phyloP scores from a whole-genome alignment of 164 flowering plant species.

The Piper betle region DNA sequence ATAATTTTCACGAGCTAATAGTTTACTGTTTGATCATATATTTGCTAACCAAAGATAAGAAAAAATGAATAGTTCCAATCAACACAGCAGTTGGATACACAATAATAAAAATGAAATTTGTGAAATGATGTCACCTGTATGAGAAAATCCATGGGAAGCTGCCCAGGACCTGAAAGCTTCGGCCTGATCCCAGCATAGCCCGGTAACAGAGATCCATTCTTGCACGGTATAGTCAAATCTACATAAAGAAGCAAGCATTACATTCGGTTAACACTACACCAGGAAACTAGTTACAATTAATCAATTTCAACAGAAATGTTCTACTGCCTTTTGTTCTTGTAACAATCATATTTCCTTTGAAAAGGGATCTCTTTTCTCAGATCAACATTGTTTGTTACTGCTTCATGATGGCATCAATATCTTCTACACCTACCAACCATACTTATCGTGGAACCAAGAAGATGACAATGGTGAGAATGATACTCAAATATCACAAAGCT shows the following conservation, averaged over 20 bases:
- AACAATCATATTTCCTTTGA: background rate
- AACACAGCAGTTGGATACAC: too few species aligned
- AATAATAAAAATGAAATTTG: background rate
- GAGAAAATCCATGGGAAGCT: conserved; percentile 60
- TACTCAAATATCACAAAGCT: conserved; percentile 17
- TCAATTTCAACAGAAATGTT: background rate
- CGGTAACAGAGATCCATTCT: conserved; percentile 62
- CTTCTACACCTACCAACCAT: background rate
- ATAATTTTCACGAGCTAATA: too few species aligned
- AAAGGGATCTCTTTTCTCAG: background rate
- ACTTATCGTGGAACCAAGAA: background rate
- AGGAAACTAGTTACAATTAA: background rate
- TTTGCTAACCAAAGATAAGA: too few species aligned
- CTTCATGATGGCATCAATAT: background rate
- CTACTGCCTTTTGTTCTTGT: background rate
- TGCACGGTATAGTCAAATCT: conserved; percentile 76
- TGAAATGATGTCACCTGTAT: conserved; percentile 45
- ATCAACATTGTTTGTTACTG: too few species aligned
- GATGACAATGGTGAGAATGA: background rate
- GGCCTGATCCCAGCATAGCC: conserved; percentile 88
- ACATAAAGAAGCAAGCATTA: background rate
- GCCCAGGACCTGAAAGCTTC: conserved; percentile 67
- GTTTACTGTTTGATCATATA: too few species aligned
- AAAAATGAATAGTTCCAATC: too few species aligned
- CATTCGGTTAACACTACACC: background rate